Percentiles rank a stretch among this genome's conserved stretches.
Conservation (phyloP, 331 rosid genomes). For the Malus hybrid region DNA sequence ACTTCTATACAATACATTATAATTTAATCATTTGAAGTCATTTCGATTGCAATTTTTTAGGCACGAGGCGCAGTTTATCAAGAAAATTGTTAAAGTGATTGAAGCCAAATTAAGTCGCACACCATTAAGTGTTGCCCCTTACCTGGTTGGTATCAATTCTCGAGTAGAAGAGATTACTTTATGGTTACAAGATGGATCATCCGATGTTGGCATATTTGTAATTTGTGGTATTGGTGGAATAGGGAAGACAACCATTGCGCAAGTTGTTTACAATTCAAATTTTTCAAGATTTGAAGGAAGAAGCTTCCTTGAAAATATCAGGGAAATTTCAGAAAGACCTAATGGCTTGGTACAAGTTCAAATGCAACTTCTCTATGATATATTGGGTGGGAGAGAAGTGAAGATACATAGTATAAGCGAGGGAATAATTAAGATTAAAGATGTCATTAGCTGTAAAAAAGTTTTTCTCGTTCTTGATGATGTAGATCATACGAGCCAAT, state of each 20-base stretch:
- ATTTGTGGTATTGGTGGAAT: conserved; percentile 6
- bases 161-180: neutral
- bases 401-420: neutral
- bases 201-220: neutral
- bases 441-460: neutral
- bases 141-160: neutral
- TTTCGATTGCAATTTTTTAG: neutral
- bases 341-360: conserved; percentile 5
- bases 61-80: neutral
- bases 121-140: neutral
- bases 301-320: conserved; percentile 2
- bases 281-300: neutral
- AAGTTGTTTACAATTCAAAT: neutral
- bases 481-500: neutral
- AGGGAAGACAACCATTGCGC: conserved; percentile 8
- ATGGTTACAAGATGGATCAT: neutral
- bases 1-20: neutral
- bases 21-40: neutral
- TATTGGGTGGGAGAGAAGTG: neutral
- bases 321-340: neutral
- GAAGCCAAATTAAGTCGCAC: neutral
- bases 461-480: conserved; percentile 1
- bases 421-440: neutral
- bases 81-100: neutral
- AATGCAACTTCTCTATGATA: neutral